Conservation (phyloP, 306 rosid species). For the Canavalia ensiformis region DNA sequence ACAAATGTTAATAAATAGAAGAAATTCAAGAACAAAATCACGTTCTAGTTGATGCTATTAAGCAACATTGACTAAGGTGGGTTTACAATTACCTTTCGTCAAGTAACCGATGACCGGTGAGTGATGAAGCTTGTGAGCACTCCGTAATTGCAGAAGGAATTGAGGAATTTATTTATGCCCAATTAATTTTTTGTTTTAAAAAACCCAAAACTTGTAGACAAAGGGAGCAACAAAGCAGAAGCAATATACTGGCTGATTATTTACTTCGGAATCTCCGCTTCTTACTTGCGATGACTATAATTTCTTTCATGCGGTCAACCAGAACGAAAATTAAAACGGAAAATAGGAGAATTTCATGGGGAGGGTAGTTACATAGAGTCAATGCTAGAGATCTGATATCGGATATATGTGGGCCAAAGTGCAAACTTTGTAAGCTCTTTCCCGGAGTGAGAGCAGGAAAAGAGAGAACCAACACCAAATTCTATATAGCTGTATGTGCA, state of each 20-base stretch:
- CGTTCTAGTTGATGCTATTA: slow-evolving; percentile 3
- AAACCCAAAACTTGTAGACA: not conserved
- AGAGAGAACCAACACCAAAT: not conserved
- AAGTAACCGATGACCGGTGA: slow-evolving; percentile 37
- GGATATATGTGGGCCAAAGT: not conserved
- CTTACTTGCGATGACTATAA: not conserved
- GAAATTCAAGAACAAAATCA: slow-evolving; percentile 41
- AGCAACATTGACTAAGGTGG: slow-evolving; percentile 27
- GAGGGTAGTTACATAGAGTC: slow-evolving; percentile 50
- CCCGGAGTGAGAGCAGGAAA: slow-evolving; percentile 32
- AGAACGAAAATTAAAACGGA: slow-evolving; percentile 26
- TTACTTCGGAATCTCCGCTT: slow-evolving; percentile 47
- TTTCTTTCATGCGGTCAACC: slow-evolving; percentile 22
- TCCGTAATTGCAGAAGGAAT: slow-evolving; percentile 40
- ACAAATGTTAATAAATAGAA: not conserved
- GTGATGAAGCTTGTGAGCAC: slow-evolving; percentile 41
- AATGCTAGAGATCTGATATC: slow-evolving; percentile 53
- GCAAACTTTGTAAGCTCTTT: not conserved
- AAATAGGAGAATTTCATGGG: slow-evolving; percentile 48
- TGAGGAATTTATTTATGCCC: slow-evolving; percentile 10
- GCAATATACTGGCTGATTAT: not conserved
- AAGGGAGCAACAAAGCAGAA: slow-evolving; percentile 20
- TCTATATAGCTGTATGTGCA: not conserved
- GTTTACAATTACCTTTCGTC: slow-evolving; percentile 41
- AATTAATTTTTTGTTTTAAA: not conserved